phyloP scores from a whole-genome alignment of 2,329 filamentous ascomycete species.

The Dryadomyces quercus-mongolicae region DNA sequence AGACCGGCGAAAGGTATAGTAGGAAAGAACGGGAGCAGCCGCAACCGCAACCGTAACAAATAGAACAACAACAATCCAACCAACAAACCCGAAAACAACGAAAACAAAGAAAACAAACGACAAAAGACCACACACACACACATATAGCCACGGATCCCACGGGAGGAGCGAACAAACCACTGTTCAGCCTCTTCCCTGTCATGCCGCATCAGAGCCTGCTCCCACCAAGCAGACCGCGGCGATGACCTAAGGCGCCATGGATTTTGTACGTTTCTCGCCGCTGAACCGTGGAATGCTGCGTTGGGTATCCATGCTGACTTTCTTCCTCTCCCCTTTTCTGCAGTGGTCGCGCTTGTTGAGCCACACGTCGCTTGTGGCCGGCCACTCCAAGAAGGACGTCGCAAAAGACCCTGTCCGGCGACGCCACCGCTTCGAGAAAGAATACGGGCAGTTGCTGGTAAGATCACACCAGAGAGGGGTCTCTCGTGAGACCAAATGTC shows the following conservation, averaged over 20 bases:
- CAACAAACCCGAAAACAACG: neutral
- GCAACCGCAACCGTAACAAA: no score
- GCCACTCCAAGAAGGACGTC: constrained; percentile 43
- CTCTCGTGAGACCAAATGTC: neutral
- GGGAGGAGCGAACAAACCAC: neutral
- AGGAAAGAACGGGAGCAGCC: neutral
- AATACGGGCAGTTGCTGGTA: constrained; percentile 51
- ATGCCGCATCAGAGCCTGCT: neutral
- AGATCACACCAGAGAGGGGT: no score
- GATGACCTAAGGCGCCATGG: constrained; percentile 40
- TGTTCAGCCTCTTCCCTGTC: neutral
- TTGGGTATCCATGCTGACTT: neutral
- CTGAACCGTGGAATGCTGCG: neutral
- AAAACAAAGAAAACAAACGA: neutral
- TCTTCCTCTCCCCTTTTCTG: neutral
- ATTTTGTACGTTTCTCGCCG: constrained; percentile 36
- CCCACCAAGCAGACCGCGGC: constrained; percentile 16
- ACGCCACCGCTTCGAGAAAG: constrained; percentile 54
- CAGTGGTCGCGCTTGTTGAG: constrained; percentile 59
- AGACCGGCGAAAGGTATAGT: neutral
- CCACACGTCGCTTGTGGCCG: constrained; percentile 44
- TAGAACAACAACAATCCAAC: no score
- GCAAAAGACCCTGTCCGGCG: constrained; percentile 52
- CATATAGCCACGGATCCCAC: neutral
- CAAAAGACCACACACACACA: neutral